Evolutionary conservation across 768 basidiomycete species (phyloP), one percentile per base, ranked within the genome.

Genomic region (Mycena haematopus): DNA sequence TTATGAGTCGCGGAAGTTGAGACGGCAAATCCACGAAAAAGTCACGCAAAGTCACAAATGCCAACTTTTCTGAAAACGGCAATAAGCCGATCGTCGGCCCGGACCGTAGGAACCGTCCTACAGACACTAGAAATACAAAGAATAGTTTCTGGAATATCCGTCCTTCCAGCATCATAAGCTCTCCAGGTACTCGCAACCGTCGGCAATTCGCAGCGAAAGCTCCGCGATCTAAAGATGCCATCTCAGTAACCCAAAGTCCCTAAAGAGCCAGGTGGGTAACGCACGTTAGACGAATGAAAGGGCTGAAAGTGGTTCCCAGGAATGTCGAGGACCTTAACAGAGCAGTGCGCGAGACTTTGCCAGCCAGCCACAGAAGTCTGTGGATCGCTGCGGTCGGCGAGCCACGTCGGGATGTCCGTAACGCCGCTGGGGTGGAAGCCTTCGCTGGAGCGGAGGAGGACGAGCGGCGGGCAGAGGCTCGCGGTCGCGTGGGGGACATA

Each of bases 221-320:
- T 69, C 68, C 9, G 53, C 60, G 44, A 79, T 69, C 78, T 79
- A 44, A 11, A 3, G n/a, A n/a, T 11, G 17, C 6, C 17, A 15
- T 60, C 51, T 69, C 22, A 68, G 59, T 51, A 7, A 27, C 19
- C 19, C 13, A 21, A 6, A 10, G 19, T 5, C n/a, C n/a, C n/a
- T 10, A 9, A 21, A 6, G 25, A 31, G 10, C 13, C 45, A 56
- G 33, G 29, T n/a, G n/a, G n/a, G n/a, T n/a, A n/a, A 19, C 42
- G 67, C 60, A 90, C 90, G 69, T 87, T 81, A 10, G 65, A 62
- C 10, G 72, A 62, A 49, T 80, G 76, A 69, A 91, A 91, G 0
- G 82, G 77, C 65, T 82, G 72, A 62, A 91, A 90, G 65, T 91
- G 90, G 70, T 90, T 73, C 0, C 90, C 90, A 0, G 88, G 85